Percentiles rank a stretch among this genome's conserved stretches.
Conservation (phyloP, 129 eudicot genomes). For the Helianthus annuus region HanXRQr2.0-SUNRISE NC_035447.2:30682725-30683224, state of each 20-base stretch:
- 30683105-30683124: slow-evolving; percentile 32
- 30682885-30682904: slow-evolving; percentile 39
- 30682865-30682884: slow-evolving; percentile 21
- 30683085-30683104: slow-evolving; percentile 27
- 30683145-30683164: slow-evolving; percentile 48
- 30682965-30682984: slow-evolving; percentile 50
- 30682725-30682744: slow-evolving; percentile 60
- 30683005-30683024: slow-evolving; percentile 43
- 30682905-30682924: slow-evolving; percentile 66
- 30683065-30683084: slow-evolving; percentile 17
- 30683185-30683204: slow-evolving; percentile 47
- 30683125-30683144: slow-evolving; percentile 34
- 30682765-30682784: slow-evolving; percentile 46
- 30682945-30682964: slow-evolving; percentile 44
- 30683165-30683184: slow-evolving; percentile 44
- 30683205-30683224: not conserved
- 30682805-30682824: slow-evolving; percentile 39
- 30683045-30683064: not conserved
- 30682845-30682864: slow-evolving; percentile 54
- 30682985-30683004: slow-evolving; percentile 54
- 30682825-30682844: slow-evolving; percentile 52
- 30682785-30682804: slow-evolving; percentile 43
- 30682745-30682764: slow-evolving; percentile 65
- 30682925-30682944: slow-evolving; percentile 44
- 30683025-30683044: slow-evolving; percentile 13